Evolutionary conservation across 768 basidiomycete genomes (phyloP).

Genomic region (Imleria badia): DNA sequence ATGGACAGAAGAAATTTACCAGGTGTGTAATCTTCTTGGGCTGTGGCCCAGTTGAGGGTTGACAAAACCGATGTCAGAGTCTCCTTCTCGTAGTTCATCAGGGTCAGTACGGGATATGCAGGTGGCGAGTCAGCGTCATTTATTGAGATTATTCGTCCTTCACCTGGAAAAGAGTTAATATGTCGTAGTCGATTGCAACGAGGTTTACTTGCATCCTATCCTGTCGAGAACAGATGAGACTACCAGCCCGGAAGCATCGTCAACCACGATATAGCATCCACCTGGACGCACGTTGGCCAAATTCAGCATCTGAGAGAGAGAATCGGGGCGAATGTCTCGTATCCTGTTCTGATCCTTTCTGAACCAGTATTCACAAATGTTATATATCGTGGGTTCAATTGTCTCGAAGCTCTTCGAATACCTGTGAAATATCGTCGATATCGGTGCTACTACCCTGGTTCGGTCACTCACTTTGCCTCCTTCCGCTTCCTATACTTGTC

Average conservation of each 20-base stretch:
- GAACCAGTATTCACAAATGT: constrained; percentile 89
- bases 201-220: constrained; percentile 63
- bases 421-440: too few relatives aligned
- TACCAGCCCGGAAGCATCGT: constrained; percentile 88
- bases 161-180: constrained; percentile 44
- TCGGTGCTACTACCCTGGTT: background rate
- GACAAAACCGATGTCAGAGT: constrained; percentile 52
- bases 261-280: constrained; percentile 85
- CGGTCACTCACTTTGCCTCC: constrained; percentile 79
- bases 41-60: constrained; percentile 89
- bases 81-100: constrained; percentile 82
- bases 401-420: constrained; percentile 86
- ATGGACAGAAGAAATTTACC: constrained; percentile 37
- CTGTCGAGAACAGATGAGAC: constrained; percentile 84
- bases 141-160: constrained; percentile 80
- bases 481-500: constrained; percentile 98
- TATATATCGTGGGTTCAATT: constrained; percentile 82
- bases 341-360: constrained; percentile 78
- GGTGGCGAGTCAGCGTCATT: constrained; percentile 92
- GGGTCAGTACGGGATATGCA: constrained; percentile 75
- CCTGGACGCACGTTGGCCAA: constrained; percentile 83
- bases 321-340: constrained; percentile 82
- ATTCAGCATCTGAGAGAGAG: constrained; percentile 84
- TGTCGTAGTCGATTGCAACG: background rate
- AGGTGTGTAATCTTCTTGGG: constrained; percentile 72